Conservation (phyloP, 140 eudicot species). For the Stevia rebaudiana region DNA sequence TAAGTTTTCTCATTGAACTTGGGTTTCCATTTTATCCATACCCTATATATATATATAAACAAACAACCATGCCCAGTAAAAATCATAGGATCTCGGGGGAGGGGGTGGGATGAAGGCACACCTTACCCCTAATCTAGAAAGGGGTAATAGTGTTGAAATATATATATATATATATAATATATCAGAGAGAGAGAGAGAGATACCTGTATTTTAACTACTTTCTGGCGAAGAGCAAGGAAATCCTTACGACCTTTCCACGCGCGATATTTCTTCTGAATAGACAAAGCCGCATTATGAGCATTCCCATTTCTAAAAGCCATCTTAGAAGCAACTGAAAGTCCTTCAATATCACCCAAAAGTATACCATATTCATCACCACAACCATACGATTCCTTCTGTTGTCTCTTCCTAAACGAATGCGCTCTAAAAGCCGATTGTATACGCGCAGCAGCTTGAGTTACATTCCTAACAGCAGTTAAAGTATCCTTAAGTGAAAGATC, state of each 20-base stretch:
- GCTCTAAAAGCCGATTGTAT: conserved; percentile 96
- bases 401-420: conserved; percentile 86
- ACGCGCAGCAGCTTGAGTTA: conserved; percentile 94
- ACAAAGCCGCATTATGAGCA: conserved; percentile 64
- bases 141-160: too few species aligned
- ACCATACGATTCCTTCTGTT: conserved; percentile 41
- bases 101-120: too few species aligned
- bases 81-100: too few species aligned
- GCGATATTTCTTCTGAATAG: conserved; percentile 88
- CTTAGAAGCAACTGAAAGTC: conserved; percentile 74
- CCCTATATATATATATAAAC: too few species aligned
- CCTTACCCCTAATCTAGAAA: too few species aligned
- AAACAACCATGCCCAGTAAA: too few species aligned
- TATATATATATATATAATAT: too few species aligned
- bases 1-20: too few species aligned
- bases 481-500: conserved; percentile 61
- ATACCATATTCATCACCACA: conserved; percentile 50
- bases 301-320: conserved; percentile 49
- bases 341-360: conserved; percentile 48
- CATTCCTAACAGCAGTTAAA: conserved; percentile 81
- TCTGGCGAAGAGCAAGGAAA: conserved; percentile 78
- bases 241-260: conserved; percentile 93
- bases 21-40: too few species aligned
- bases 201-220: conserved; percentile 99
- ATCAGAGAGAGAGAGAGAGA: neutral